Evolutionary conservation across 805 yeast species (phyloP).

Genomic region (Barnettozyma sucrosica): DNA sequence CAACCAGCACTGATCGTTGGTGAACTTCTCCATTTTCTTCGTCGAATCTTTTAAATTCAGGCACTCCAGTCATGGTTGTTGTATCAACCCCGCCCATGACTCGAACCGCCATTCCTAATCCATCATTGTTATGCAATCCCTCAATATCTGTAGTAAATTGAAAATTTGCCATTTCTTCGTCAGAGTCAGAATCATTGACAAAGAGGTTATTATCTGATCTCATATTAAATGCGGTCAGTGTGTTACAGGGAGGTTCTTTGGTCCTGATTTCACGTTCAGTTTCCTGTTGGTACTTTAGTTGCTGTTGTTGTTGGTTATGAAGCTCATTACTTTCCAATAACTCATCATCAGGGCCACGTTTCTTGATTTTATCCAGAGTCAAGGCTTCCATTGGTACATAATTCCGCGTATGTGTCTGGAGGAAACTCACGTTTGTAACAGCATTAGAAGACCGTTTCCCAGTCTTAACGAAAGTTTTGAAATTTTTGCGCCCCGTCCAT

Average conservation of each 20-base stretch:
- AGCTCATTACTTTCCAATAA: slow-evolving; percentile 5
- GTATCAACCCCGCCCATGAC: slow-evolving; percentile 1
- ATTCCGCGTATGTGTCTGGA: slow-evolving; percentile 21
- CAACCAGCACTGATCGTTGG: neutral
- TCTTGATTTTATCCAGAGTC: neutral
- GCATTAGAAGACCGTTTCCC: slow-evolving; percentile 12
- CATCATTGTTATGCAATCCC: slow-evolving; percentile 15
- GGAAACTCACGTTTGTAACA: slow-evolving; percentile 20
- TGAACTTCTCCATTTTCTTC: neutral
- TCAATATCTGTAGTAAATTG: slow-evolving; percentile 13
- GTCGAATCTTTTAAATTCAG: slow-evolving; percentile 17
- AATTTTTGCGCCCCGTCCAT: slow-evolving; percentile 33
- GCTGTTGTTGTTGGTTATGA: neutral
- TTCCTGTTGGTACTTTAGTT: neutral
- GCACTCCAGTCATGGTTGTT: slow-evolving; percentile 1
- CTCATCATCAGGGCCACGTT: slow-evolving; percentile 1
- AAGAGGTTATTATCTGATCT: slow-evolving; percentile 11
- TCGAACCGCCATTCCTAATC: slow-evolving; percentile 21
- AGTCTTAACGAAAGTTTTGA: slow-evolving; percentile 33
- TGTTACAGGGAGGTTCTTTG: neutral
- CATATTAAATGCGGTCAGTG: neutral
- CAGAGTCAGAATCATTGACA: slow-evolving; percentile 16
- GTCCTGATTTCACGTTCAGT: neutral
- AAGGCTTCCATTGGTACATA: slow-evolving; percentile 6
- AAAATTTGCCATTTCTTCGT: slow-evolving; percentile 14